Evolutionary conservation across 371 early-diverging fungal genomes (phyloP), one percentile per base, ranked within the genome.

Genomic region (Encephalitozoon cuniculi): DNA sequence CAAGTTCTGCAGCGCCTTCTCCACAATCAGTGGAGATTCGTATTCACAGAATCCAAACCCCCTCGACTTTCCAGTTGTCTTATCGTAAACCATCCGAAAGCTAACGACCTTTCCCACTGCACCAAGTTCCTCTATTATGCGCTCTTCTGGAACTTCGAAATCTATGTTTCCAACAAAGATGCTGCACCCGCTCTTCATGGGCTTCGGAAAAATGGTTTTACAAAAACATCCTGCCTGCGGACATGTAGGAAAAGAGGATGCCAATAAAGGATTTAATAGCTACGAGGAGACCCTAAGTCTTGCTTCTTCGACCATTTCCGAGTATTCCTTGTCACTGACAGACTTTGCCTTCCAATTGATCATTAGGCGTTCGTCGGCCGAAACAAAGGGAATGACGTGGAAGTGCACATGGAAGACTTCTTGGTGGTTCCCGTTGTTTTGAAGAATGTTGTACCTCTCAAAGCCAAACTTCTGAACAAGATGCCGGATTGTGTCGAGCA

Each of bases 21-120:
- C 84, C 52, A 85, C 86, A 37, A 86, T 82, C 11, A 81, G 40
- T 21, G 85, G 84, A 18, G 80, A 79, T 68, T 86, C 86, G 59
- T 86, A 86, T 59, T 85, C 85, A 73, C 82, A 81, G 77, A 86
- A 86, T 0, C 86, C 86, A 74, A 84, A 86, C 40, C 86, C 86
- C 69, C 85, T 85, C 0, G 83, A 82, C 67, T 82, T 86, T 8
- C 84, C 84, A 39, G 86, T 86, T 32, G 71, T 71, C 54, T 81
- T 81, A 55, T 86, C 86, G 9, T 74, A 70, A 30, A 86, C 77
- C 74, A 85, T 63, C 25, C 81, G 63, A 52, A 85, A 86, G 64
- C 46, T 43, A 23, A 86, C 83, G 11, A 86, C 86, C 67, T 75
- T 79, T 18, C 86, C 86, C 8, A 84, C 82, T n/a, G 80, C 65